Percentiles rank a stretch among this genome's conserved stretches.
Evolutionary conservation across 2,329 filamentous ascomycete species (phyloP).

Genomic region (Fusarium begoniae): DNA sequence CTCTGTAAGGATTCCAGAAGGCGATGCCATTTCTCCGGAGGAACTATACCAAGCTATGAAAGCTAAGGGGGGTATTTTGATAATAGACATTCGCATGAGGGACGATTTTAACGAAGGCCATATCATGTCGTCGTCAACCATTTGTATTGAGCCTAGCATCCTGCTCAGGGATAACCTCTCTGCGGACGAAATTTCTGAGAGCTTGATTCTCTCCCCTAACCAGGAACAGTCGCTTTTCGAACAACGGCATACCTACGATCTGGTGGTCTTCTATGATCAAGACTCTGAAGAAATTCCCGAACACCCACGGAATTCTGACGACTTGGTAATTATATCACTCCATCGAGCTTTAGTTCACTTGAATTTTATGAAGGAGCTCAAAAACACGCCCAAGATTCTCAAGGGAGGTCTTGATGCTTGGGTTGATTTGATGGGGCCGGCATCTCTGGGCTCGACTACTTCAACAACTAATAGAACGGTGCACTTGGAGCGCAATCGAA

Average conservation of each 20-base stretch:
- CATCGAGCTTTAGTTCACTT: constrained; percentile 85
- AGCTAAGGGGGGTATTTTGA: constrained; percentile 67
- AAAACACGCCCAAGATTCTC: constrained; percentile 78
- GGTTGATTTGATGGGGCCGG: constrained; percentile 80
- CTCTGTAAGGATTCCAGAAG: constrained; percentile 59
- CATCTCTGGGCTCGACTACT: constrained; percentile 63
- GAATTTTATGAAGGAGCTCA: constrained; percentile 80
- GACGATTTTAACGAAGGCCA: constrained; percentile 88
- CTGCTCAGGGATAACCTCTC: constrained; percentile 74
- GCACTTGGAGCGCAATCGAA: constrained; percentile 43
- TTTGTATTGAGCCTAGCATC: constrained; percentile 87
- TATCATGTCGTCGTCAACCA: constrained; percentile 82
- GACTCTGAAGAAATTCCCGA: constrained; percentile 61
- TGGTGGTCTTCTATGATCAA: constrained; percentile 92
- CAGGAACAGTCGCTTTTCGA: constrained; percentile 80
- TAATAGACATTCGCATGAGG: constrained; percentile 87
- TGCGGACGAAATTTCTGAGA: constrained; percentile 69
- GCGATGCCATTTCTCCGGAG: constrained; percentile 70
- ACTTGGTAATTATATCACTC: constrained; percentile 72
- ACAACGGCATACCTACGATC: constrained; percentile 77
- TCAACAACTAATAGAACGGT: constrained; percentile 40
- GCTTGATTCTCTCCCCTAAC: constrained; percentile 75
- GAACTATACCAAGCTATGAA: constrained; percentile 77
- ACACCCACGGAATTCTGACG: constrained; percentile 50
- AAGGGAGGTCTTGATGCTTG: constrained; percentile 87